Evolutionary conservation across 768 basidiomycete species (phyloP), one percentile per base, ranked within the genome.

Genomic region (Amanita pallidorosea): DNA sequence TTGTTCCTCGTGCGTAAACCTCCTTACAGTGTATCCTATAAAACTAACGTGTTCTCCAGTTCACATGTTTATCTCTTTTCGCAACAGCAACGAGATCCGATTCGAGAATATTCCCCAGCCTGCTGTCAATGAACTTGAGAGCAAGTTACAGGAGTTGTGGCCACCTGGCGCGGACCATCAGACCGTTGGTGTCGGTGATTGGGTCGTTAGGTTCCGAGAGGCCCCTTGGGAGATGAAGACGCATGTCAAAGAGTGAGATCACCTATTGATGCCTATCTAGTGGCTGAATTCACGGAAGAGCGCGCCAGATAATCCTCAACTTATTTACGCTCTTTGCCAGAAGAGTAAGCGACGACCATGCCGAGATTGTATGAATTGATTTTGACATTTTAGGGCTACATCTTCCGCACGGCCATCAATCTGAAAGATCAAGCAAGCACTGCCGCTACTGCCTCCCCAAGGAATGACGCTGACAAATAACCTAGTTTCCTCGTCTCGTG

Each of bases 51-150:
- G 18, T 42, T 15, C n/a, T 4, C 25, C 45, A 88, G 86, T 79
- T 55, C 85, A 88, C 59, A 71, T 88, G 68, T 82, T 88, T 59
- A 67, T 89, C 44, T 77, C 82, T 20, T 79, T 89, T 57, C 73
- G 75, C 53, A 75, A 79, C 38, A 75, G 76, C 51, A 82, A 78
- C 57, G 81, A 86, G 64, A 64, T 88, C 40, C 73, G 73, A 44
- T 67, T 80, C 44, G 79, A 82, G 55, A 72, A 75, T 51, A 65
- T 75, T 33, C 67, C 71, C 52, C 62, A 67, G 36, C 64, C 70
- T 4, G 80, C 78, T 1, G 64, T 83, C 44, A 73, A 78, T 33
- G 83, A 84, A 56, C 70, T 88, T 37, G 68, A 76, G 52, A 68
- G 74, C 36, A 62, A 67, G 2, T 70, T 88, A 9, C 23, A 51